Evolutionary conservation across 169 alveolate genomes (phyloP), one percentile per base, ranked within the genome.

Genomic region (Besnoitia besnoiti): DNA sequence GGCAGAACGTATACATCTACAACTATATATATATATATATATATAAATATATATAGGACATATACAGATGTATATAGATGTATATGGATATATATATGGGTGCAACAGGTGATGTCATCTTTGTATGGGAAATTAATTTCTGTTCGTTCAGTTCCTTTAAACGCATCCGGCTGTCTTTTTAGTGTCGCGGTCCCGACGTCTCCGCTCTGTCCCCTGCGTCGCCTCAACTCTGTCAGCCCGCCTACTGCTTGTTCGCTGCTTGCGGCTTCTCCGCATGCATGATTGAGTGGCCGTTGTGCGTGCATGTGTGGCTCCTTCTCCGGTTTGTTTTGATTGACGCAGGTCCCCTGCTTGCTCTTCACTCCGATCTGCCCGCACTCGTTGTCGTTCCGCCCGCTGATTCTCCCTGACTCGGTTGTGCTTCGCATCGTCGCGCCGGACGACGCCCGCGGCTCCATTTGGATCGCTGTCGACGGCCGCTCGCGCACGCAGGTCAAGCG

Each of bases 351-450:
- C 59, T 94, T 98, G 82, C 94, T 97, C 47, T 94, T 99, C 85
- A 98, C 99, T 10, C 99, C 99, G 0, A 98, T 98, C 40, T 97
- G 99, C 75, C 99, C 99, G 21, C 99, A 97, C 80, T 97, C 99
- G 35, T 94, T 99, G 35, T 99, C 99, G 19, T 98, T 98, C 89
- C 96, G 99, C 80, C 99, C 99, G 30, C 95, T 98, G 55, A 96
- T 98, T 10, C 93, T 98, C 30, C 99, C 99, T 40, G 97, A 91
- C 85, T 79, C 94, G 10, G 95, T 95, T 0, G 91, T 75, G 33
- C 59, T 96, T 10, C 93, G 95, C 61, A 85, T 96, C n/a, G 75
- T 87, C 80, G 95, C 82, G 88, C 96, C 97, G 40, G 92, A 90
- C 33, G 97, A 96, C 82, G 85, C 96, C 90, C 67, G 97, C 3